Base-by-base conservation (phyloP, 352 stramenopile species). In the Synura sp. region DNA sequence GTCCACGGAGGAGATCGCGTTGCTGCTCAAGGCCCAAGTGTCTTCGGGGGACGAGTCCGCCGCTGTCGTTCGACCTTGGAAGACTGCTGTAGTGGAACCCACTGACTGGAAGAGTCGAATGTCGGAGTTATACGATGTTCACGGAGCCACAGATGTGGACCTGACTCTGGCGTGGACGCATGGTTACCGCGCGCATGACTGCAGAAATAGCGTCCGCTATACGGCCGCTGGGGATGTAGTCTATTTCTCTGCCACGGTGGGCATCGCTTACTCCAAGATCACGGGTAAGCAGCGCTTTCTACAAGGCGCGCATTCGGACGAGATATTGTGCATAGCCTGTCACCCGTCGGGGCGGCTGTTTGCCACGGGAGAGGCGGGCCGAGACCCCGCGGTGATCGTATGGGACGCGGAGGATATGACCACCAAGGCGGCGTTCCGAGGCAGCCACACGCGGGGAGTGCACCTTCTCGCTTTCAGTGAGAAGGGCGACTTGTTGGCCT, bases 341-440 rank as follows among this genome's bases (percentile, higher is more conserved):
- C 89, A 95, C 42, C 85, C 89, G 36, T 86, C 84, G 41, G 84
- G 78, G 17, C 42, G 87, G 3, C 60, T 94, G 5, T 85, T 88
- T n/a, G 90, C 90, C 33, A 96, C 90, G 57, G 91, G 90, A 22
- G 90, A 97, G 78, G 88, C 94, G 33, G 82, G 79, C 0, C 82
- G 81, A 19, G 42, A 77, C 27, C 77, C 82, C 0, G 92, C 63
- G 38, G 78, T 86, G 29, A 36, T 86, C 1, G 71, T 86, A n/a
- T 86, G 83, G 83, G 60, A 82, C 49, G 33, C 55, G 1, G 60
- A 77, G 3, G 32, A 77, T 33, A 67, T 70, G 55, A 19, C 82
- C 2, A 67, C 49, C 17, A 88, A 76, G 59, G 82, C 0, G 27
- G 35, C 42, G 12, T 70, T 87, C 5, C 82, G 84, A 0, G 89